Evolutionary conservation across 148 eudicot genomes (phyloP).

Genomic region (Rhododendron williamsianum): DNA sequence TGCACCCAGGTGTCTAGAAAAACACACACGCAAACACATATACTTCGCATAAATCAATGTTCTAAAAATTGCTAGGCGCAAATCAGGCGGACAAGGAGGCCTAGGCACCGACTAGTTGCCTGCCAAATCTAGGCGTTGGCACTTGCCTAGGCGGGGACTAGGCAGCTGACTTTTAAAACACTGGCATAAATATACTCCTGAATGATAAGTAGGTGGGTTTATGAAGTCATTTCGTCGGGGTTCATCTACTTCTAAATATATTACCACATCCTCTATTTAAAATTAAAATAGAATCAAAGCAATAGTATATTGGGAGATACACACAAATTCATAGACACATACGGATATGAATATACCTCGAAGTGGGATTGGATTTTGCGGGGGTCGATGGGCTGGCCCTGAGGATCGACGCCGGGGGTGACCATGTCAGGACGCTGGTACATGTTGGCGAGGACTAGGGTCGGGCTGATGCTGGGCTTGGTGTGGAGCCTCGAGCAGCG

Average conservation of each 20-base stretch:
- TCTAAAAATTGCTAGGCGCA: no score
- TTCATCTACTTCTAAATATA: background rate
- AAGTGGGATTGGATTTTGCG: constrained; percentile 67
- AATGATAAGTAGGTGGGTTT: background rate
- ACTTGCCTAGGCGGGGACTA: background rate
- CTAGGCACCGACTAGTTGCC: no score
- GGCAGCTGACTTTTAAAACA: background rate
- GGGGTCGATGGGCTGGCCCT: constrained; percentile 73
- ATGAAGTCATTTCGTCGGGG: background rate
- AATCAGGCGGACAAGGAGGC: no score
- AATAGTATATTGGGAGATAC: background rate
- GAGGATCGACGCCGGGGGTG: constrained; percentile 83
- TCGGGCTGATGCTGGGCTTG: constrained; percentile 69
- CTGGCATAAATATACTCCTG: background rate
- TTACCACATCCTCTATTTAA: background rate
- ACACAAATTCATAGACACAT: background rate
- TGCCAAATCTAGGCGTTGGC: no score
- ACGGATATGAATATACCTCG: constrained; percentile 31
- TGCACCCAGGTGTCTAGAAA: background rate
- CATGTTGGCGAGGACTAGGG: constrained; percentile 73
- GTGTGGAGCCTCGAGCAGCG: constrained; percentile 84
- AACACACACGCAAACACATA: background rate
- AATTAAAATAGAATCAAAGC: background rate
- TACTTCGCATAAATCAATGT: no score
- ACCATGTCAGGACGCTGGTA: constrained; percentile 82